Evolutionary conservation across 1,284 basidiomycete genomes (phyloP), one percentile per base, ranked within the genome.

Genomic region (Peniophora sp.): DNA sequence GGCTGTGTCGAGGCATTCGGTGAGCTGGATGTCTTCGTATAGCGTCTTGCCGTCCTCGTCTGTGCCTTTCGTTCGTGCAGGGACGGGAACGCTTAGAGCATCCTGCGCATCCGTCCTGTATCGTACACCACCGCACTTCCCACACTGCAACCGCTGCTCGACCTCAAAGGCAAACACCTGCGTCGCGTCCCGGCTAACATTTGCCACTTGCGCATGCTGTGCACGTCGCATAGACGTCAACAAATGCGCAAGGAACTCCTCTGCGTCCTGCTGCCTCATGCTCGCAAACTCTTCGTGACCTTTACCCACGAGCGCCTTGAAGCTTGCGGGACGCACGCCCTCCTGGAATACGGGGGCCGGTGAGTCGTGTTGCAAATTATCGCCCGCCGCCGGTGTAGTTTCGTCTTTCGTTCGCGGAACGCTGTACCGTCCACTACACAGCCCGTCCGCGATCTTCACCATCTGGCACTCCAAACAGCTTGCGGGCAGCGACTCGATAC

Each of bases 201-300:
- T 22, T 32, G 51, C 49, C 22, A 46, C 27, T 5, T 52, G 56
- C 12, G 77, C 78, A 62, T 84, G 81, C 45, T 79, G 70, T 59
- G 89, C 77, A 56, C 83, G 69, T 48, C 90, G 75, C 14, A 97
- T 68, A 16, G 80, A 74, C 2, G 79, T 81, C 49, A 98, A 61
- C 9, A 98, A 69, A 66, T 96, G 82, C 50, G 82, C 78, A 53
- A 99, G 77, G 70, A 99, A 99, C 68, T 99, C 96, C 63, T 97
- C 94, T 1, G 95, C 84, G 63, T 99, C 96, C 65, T 99, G 96
- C 68, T 99, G 95, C 44, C 83, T 79, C 95, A 98, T 98, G 17
- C 94, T 98, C 27, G 90, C 78, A 62, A 99, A 99, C 69, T 98
- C 96, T 48, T 83, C 81, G 62, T 99, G 96, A 0, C 92, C 93